Conservation (phyloP, 768 basidiomycete genomes). For the Inosperma sp. region DNA sequence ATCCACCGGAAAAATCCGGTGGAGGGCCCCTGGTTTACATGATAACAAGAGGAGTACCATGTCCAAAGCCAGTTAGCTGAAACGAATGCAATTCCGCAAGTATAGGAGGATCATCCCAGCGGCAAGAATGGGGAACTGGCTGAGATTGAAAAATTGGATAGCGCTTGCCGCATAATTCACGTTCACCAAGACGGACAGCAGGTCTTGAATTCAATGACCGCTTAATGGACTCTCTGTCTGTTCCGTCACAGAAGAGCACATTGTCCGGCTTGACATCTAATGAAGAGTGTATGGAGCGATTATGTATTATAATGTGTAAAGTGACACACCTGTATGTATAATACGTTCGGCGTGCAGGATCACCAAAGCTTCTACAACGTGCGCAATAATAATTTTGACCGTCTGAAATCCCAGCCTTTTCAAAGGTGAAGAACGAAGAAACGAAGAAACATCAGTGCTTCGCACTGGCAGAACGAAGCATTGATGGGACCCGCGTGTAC, state of each 20-base stretch:
- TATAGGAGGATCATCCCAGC: not conserved
- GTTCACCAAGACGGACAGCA: not conserved
- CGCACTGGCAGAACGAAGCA: constrained; percentile 8
- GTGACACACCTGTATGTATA: constrained; percentile 6
- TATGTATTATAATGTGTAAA: not conserved
- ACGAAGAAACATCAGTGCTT: constrained; percentile 8
- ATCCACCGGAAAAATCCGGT: no score
- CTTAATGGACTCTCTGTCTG: constrained; percentile 6
- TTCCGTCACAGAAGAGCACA: constrained; percentile 17
- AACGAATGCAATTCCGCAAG: not conserved
- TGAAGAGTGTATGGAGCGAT: not conserved
- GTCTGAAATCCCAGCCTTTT: not conserved
- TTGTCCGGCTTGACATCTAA: constrained; percentile 26
- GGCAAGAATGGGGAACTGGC: constrained; percentile 6
- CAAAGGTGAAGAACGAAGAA: constrained; percentile 6
- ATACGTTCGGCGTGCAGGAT: constrained; percentile 2
- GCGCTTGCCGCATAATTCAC: constrained; percentile 1
- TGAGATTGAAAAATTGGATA: constrained; percentile 2
- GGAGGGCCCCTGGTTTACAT: no score
- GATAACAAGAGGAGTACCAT: constrained; percentile 13
- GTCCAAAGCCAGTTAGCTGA: constrained; percentile 17
- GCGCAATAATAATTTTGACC: constrained; percentile 3
- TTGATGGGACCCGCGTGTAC: constrained; percentile 3
- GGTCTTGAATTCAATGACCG: constrained; percentile 1
- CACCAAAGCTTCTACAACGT: constrained; percentile 1